Evolutionary conservation across 1,139 yeast species (phyloP), one percentile per base, ranked within the genome.

Genomic region (Yamadazyma dushanensis): DNA sequence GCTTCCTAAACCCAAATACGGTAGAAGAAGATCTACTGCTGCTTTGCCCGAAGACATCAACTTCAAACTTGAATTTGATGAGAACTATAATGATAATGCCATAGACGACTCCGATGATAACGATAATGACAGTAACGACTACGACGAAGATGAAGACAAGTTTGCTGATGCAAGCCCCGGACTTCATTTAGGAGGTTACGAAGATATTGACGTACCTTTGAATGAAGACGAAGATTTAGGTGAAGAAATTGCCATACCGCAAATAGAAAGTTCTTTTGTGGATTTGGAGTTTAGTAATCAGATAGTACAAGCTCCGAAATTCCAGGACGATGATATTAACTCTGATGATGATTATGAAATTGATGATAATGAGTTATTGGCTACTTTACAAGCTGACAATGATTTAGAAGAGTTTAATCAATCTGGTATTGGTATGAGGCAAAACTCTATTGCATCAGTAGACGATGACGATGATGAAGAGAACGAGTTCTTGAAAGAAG

Each of bases 281-380:
- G 66, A 65, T 31, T 63, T 63, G 37, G 70, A 68, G 18, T 70
- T 68, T 41, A 67, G 63, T 38, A 44, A 61, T 30, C 68, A 64
- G 35, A 56, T 61, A 26, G 52, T 66, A 15, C 66, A 66, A 38
- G 80, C 75, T 2, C 81, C 82, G 2, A 71, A 69, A 42, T 61
- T 76, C 40, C 66, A 67, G 34, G 80, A 74, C 14, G 75, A 70
- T 23, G 82, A 76, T 32, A 51, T 75, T 21, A 70, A 75, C 45
- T 79, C 88, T 0, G 89, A 82, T 41, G 86, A 76, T 8, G 83
- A 77, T 50, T 76, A 80, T 51, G 87, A 82, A 50, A 78, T 83
- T 43, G 89, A 83, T 53, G 84, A 81, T 49, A 83, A 82, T 47
- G 85, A 80, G 44, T 68, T 83, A 40, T 70, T 83, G 38, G 83